Evolutionary conservation across 164 flowering plant species (phyloP), one percentile per base, ranked within the genome.

Genomic region (Stephania japonica): DNA sequence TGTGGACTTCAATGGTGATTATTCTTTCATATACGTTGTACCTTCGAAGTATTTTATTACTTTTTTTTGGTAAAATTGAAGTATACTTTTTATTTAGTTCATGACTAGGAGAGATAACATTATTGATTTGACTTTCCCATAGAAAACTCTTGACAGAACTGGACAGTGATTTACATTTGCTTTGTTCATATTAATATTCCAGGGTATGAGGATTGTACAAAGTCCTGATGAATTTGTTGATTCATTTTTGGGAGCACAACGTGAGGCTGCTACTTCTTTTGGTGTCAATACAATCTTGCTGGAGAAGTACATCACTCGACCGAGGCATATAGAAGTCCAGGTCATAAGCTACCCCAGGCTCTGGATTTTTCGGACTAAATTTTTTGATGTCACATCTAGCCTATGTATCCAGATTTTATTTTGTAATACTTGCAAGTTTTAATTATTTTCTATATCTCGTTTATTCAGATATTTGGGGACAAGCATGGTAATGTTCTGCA

Each of bases 271-370:
- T 79, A 93, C 99, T 75, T 95, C 99, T 49, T 95, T 95, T 89
- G 97, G 97, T 62, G 79, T 91, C 64, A 84, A 83, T 74, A 90
- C 97, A 23, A 88, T 95, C 67, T 81, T 95, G 76, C 84, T 93
- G 56, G 99, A 95, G 91, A 95, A 95, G 80, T 95, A 93, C 80
- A 93, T 95, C 49, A 91, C 93, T 65, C 83, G 80, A 80, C 98
- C 99, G 75, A 86, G 98, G 80, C 99, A 95, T 77, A 90, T 95
- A 70, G 99, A 95, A 89, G 99, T 95, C 21, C 99, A 95, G 94
- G 99, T 95, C 82, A 67, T 41, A 59, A 68, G 9, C 59, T 19
- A 53, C 13, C 13, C 59, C 59, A 53, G 59, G 5, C 59, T 53
- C 59, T 53, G 16, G 16, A 13, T 53, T 41, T 23, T 27, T 42